Evolutionary conservation across 1,284 basidiomycete species (phyloP), one percentile per base, ranked within the genome.

Genomic region (Pseudozyma tsukubaensis): DNA sequence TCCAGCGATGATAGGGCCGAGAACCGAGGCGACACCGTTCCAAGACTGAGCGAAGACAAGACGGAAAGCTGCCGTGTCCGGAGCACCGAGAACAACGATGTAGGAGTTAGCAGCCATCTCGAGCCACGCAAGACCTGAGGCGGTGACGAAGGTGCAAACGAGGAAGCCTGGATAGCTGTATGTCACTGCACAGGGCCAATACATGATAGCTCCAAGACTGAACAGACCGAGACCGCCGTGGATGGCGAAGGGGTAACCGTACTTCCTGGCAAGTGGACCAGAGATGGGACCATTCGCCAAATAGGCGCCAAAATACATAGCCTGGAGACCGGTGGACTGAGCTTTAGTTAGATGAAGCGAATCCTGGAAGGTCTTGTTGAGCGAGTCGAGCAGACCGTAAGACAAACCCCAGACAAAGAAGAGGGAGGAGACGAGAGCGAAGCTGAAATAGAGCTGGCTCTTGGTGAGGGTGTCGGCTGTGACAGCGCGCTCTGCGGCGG

Each of bases 31-130:
- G 40, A 93, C 87, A 49, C 92, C 91, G 83, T 93, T 91, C 86
- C 92, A 92, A 1, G 91, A 90, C 85, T 93, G 92, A 55, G 90
- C 91, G 81, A 93, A 91, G 81, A 92, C 92, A 39, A 94, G 87
- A 47, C 92, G 89, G 81, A 91, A 90, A 10, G 91, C 90, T 51
- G 92, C 92, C 80, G 90, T 89, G 76, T 89, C 89, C 24, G 90
- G 89, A 7, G 37, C 13, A 40, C 90, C 91, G 54, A 91, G 86
- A 68, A 86, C 86, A 7, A 91, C 86, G 66, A 93, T 90, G 86
- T 93, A 93, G 16, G 90, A 91, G 86, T 92, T 93, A 61, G 92
- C 92, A 0, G 90, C 89, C 21, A 91, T 90, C 65, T 86, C 86
- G 51, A 86, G 83, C 16, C 68, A 69, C 3, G 68, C 59, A 5